A percentile compares a stretch with the other conserved stretches of the same genome.
Conservation (phyloP, 192 early-diverging fungal genomes). For the Mortierella claussenii region DNA sequence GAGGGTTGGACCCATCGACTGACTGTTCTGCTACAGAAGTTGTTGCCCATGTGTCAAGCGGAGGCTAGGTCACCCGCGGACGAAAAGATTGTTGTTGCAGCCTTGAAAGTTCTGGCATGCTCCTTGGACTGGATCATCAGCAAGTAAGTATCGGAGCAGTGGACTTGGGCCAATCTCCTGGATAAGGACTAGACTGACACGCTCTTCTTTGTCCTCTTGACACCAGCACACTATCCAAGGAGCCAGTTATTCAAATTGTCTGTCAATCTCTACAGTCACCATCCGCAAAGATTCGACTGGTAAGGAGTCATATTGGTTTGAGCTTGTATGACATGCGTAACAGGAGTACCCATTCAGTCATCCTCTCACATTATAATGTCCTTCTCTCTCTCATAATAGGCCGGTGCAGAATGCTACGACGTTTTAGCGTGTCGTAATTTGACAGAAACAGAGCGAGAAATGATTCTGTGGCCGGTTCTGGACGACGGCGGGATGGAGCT, state of each 20-base stretch:
- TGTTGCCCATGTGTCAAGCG: slow-evolving; percentile 31
- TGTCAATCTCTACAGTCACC: slow-evolving; percentile 33
- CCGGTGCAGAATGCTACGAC: slow-evolving; percentile 61
- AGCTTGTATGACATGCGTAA: slow-evolving; percentile 4
- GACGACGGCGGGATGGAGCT: slow-evolving; percentile 43
- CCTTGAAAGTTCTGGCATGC: slow-evolving; percentile 10
- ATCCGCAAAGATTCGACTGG: slow-evolving; percentile 48
- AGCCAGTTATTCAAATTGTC: slow-evolving; percentile 11
- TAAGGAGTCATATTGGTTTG: slow-evolving; percentile 18
- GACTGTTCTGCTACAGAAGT: slow-evolving; percentile 34
- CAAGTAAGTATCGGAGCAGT: too few species aligned
- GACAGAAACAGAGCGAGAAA: slow-evolving; percentile 37
- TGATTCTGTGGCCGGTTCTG: slow-evolving; percentile 51
- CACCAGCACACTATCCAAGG: slow-evolving; percentile 17
- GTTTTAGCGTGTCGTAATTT: slow-evolving; percentile 53
- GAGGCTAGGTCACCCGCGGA: slow-evolving; percentile 20
- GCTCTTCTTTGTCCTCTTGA: background rate
- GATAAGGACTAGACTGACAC: too few species aligned
- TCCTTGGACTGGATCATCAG: slow-evolving; percentile 34
- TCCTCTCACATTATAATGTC: background rate
- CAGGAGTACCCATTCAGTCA: too few species aligned
- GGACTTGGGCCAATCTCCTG: too few species aligned
- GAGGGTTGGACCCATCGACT: slow-evolving; percentile 68
- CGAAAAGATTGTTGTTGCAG: slow-evolving; percentile 30
- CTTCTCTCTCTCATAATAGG: slow-evolving; percentile 28